Evolutionary conservation across 805 yeast genomes (phyloP).

Genomic region (Yamadazyma insecticola): DNA sequence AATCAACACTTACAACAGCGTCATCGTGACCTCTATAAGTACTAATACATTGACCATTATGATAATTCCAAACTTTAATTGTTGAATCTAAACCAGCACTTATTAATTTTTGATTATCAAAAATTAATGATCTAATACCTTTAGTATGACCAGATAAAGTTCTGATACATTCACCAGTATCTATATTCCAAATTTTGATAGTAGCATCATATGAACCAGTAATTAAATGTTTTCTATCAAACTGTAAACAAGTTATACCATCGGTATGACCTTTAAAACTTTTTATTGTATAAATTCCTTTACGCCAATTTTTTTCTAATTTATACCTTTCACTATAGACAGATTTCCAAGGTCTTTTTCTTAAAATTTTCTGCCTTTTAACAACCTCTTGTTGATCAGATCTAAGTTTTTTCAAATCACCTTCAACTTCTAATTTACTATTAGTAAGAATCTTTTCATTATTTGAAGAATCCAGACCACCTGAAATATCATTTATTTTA

Average conservation of each 20-base stretch:
- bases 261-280: constrained; percentile 79
- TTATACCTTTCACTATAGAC: constrained; percentile 87
- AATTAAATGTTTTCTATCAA: constrained; percentile 68
- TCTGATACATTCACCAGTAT: constrained; percentile 68
- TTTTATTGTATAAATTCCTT: constrained; percentile 62
- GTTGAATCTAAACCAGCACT: constrained; percentile 91
- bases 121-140: constrained; percentile 80
- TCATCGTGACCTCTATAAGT: constrained; percentile 92
- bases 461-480: too few species aligned
- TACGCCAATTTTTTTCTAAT: constrained; percentile 94
- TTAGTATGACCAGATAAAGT: constrained; percentile 85
- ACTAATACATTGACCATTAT: constrained; percentile 89
- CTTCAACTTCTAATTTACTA: constrained; percentile 7
- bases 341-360: constrained; percentile 85
- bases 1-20: constrained; percentile 81
- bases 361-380: constrained; percentile 7
- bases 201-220: constrained; percentile 92
- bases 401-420: too few species aligned
- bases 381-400: constrained; percentile 2
- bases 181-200: constrained; percentile 89
- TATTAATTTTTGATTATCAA: constrained; percentile 84
- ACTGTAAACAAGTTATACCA: constrained; percentile 85
- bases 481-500: too few species aligned
- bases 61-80: constrained; percentile 93
- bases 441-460: too few species aligned